These are phyloP conservation scores for Passiflora organensis DNA, from an alignment of 345 rosid species.

Conservation along the genomic window DNA sequence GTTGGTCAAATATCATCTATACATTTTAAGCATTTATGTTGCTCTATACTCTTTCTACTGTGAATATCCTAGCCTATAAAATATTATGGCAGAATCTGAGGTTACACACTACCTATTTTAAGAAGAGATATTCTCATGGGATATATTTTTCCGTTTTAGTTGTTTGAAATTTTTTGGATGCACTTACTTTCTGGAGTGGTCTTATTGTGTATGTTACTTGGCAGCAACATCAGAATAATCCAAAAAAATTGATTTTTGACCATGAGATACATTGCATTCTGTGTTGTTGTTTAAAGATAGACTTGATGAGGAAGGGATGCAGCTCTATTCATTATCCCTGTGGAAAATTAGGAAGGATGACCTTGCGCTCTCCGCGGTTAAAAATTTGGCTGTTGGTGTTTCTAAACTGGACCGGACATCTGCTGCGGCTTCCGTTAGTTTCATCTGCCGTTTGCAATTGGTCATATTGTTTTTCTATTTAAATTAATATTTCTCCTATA, in stretches of 20 bases:
- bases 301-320: conserved; percentile 68
- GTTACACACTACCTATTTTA: not conserved
- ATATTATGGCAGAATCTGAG: not conserved
- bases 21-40: too few relatives aligned
- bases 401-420: conserved; percentile 51
- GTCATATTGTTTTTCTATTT: too few relatives aligned
- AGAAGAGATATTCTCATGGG: not conserved
- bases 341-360: conserved; percentile 77
- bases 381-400: conserved; percentile 52
- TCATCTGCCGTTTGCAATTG: conserved; percentile 59
- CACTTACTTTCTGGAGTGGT: not conserved
- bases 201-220: not conserved
- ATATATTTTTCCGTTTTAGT: not conserved
- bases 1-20: too few relatives aligned
- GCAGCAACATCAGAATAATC: not conserved
- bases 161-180: not conserved
- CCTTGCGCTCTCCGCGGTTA: conserved; percentile 52
- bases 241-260: not conserved
- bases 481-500: too few relatives aligned
- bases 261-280: conserved; percentile 1
- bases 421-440: conserved; percentile 61
- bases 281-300: conserved; percentile 39
- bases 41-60: too few relatives aligned
- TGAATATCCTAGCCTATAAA: too few relatives aligned
- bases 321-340: conserved; percentile 73